These are phyloP conservation scores for Phytophthora parvispora DNA, from an alignment of 352 stramenopile species.

Conservation along the genomic window DNA sequence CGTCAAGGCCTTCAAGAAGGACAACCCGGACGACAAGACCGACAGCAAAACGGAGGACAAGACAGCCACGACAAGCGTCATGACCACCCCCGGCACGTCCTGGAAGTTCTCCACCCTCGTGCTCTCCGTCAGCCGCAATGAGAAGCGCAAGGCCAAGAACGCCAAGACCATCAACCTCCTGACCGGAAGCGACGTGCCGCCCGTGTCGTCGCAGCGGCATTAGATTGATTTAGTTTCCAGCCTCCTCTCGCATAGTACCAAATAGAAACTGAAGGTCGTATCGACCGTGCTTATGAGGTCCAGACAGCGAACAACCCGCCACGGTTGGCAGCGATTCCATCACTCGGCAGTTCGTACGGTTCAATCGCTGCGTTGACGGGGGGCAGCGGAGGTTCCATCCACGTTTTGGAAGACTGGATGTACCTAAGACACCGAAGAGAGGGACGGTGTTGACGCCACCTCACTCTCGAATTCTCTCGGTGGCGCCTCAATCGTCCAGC, in stretches of 20 bases:
- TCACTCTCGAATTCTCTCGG: slow-evolving; percentile 22
- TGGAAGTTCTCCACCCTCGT: slow-evolving; percentile 86
- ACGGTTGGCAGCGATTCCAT: slow-evolving; percentile 8
- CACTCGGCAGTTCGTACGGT: neutral
- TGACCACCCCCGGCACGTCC: slow-evolving; percentile 71
- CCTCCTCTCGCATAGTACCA: neutral
- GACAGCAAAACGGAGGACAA: slow-evolving; percentile 16
- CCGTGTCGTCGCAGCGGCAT: slow-evolving; percentile 19
- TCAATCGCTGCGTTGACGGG: slow-evolving; percentile 1
- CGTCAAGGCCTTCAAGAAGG: slow-evolving; percentile 80
- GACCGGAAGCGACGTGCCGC: slow-evolving; percentile 18
- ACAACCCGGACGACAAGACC: slow-evolving; percentile 22
- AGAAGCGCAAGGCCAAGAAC: slow-evolving; percentile 68
- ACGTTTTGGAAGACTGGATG: slow-evolving; percentile 4
- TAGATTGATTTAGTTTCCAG: slow-evolving; percentile 8
- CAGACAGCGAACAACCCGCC: slow-evolving; percentile 12
- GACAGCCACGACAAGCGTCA: slow-evolving; percentile 35
- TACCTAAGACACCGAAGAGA: no score
- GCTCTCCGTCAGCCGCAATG: slow-evolving; percentile 68
- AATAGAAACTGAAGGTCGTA: slow-evolving; percentile 22
- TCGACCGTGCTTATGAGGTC: neutral
- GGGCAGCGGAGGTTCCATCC: no score
- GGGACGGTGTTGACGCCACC: no score
- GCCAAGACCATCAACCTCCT: slow-evolving; percentile 79
- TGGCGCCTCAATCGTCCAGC: neutral